These are phyloP conservation scores for Ophiosphaerella korrae DNA, from an alignment of 2,329 filamentous ascomycete species.

Conservation along the genomic window DNA sequence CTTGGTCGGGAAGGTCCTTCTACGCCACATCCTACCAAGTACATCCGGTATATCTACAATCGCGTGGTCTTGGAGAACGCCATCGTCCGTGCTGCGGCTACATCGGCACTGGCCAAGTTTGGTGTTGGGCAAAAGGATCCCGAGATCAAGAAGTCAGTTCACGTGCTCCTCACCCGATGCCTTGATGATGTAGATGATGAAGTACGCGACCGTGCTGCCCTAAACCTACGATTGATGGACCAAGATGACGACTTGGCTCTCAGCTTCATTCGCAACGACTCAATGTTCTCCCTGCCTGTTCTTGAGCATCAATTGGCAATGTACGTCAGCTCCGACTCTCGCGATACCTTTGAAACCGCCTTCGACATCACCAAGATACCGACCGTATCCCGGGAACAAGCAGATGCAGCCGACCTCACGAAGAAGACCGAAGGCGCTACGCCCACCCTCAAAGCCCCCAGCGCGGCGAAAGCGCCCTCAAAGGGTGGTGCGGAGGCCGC, in stretches of 20 bases:
- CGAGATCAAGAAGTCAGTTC: constrained; percentile 94
- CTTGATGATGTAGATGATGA: constrained; percentile 97
- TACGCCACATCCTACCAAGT: constrained; percentile 95
- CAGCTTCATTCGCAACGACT: constrained; percentile 94
- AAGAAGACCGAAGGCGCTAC: constrained; percentile 96
- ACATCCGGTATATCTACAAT: constrained; percentile 99
- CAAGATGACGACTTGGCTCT: constrained; percentile 84
- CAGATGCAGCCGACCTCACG: constrained; percentile 91
- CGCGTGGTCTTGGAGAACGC: constrained; percentile 96
- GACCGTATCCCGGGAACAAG: constrained; percentile 92
- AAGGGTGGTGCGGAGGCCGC: constrained; percentile 73
- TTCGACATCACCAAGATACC: constrained; percentile 93
- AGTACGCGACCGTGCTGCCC: constrained; percentile 90
- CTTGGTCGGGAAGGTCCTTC: constrained; percentile 94
- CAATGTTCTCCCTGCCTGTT: constrained; percentile 90
- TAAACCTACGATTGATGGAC: constrained; percentile 90
- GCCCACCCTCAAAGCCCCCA: constrained; percentile 91
- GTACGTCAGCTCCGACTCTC: constrained; percentile 93
- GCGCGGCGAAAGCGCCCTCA: constrained; percentile 74
- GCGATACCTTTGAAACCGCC: constrained; percentile 78
- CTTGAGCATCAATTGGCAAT: constrained; percentile 97
- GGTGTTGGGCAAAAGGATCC: constrained; percentile 93
- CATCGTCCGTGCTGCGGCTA: constrained; percentile 90
- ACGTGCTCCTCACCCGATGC: constrained; percentile 89
- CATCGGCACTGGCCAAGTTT: constrained; percentile 95